These are phyloP conservation scores for Xerocomellus amylosporus DNA, from an alignment of 768 basidiomycete genomes.

Conservation along the genomic window DNA sequence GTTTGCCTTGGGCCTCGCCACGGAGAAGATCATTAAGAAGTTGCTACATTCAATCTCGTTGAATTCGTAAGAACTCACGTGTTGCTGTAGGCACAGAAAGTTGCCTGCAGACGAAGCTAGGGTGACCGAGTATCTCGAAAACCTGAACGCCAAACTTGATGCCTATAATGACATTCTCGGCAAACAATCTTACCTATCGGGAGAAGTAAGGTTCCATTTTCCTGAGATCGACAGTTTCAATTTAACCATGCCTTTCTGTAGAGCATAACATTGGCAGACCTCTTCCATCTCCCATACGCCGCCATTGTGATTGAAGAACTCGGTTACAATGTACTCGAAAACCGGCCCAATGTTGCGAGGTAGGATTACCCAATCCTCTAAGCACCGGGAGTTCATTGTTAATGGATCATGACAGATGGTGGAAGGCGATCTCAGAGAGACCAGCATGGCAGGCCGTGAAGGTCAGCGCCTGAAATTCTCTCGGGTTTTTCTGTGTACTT, in stretches of 20 bases:
- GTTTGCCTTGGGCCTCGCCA: conserved; percentile 38
- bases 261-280: conserved; percentile 44
- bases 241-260: conserved; percentile 14
- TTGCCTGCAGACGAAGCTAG: conserved; percentile 20
- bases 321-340: conserved; percentile 20
- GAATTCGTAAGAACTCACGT: conserved; percentile 1
- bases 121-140: conserved; percentile 21
- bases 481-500: not conserved
- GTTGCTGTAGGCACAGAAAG: conserved; percentile 3
- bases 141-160: conserved; percentile 41
- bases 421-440: conserved; percentile 45
- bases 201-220: conserved; percentile 40
- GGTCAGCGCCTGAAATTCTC: conserved; percentile 28
- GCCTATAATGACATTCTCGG: conserved; percentile 52
- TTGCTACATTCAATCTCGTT: conserved; percentile 29
- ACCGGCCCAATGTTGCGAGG: conserved; percentile 29
- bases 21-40: conserved; percentile 53
- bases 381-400: not conserved
- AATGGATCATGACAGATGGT: conserved; percentile 41
- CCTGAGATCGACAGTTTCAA: too few species aligned
- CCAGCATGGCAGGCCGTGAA: conserved; percentile 49
- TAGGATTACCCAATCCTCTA: not conserved
- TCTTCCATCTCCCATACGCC: conserved; percentile 45
- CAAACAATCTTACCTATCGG: conserved; percentile 54
- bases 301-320: conserved; percentile 27